A percentile compares a stretch with the other conserved stretches of the same genome.
Conservation (phyloP, 2,329 filamentous ascomycete genomes). For the Cercospora brassicicola region DNA sequence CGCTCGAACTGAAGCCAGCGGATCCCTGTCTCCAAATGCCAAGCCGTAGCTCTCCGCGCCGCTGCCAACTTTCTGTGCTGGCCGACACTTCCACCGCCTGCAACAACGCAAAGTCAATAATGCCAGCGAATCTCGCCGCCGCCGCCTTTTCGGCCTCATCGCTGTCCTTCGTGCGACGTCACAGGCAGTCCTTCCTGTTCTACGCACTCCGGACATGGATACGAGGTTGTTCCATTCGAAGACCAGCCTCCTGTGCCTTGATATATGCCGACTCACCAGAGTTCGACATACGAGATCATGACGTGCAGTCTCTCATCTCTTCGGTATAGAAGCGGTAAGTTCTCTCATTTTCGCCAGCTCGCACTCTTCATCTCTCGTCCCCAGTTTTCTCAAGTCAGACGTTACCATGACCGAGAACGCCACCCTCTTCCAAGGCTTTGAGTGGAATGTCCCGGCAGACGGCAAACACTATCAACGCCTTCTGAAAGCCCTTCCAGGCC, state of each 20-base stretch:
- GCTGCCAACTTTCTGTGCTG: conserved; percentile 5
- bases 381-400: not conserved
- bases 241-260: conserved; percentile 4
- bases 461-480: conserved; percentile 64
- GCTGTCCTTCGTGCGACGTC: not conserved
- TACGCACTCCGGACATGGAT: not conserved
- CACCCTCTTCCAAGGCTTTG: conserved; percentile 67
- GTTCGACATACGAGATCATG: not conserved
- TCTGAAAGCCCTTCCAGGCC: conserved; percentile 50
- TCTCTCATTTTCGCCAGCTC: not conserved
- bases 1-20: not conserved
- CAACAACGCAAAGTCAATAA: not conserved
- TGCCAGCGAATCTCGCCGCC: not conserved
- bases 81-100: conserved; percentile 8
- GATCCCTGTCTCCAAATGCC: not conserved
- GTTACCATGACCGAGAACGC: conserved; percentile 32
- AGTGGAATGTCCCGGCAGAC: conserved; percentile 68
- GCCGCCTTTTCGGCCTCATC: not conserved
- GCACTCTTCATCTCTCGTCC: too few relatives aligned
- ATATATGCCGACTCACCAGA: not conserved
- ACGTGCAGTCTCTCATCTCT: not conserved
- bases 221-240: not conserved
- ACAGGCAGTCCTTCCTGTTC: not conserved
- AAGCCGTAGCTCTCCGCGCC: not conserved
- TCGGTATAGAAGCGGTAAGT: not conserved